Percentiles rank a stretch among this genome's conserved stretches.
phyloP scores from a whole-genome alignment of 129 eudicot genomes.

The Tanacetum coccineum region DNA sequence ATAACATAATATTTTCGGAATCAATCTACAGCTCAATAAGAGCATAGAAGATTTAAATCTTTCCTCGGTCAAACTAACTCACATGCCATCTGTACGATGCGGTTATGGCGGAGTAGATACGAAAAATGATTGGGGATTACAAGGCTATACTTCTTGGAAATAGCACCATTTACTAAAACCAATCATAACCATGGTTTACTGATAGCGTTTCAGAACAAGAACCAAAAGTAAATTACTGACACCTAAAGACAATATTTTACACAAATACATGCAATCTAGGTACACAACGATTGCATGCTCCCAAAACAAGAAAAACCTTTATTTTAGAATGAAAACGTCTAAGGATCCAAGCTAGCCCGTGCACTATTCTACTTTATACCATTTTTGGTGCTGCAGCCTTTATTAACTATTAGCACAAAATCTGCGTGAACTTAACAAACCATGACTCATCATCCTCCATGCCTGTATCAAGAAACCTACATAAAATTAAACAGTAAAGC shows the following conservation, averaged over 20 bases:
- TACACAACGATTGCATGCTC: neutral
- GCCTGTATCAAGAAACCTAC: neutral
- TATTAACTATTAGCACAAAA: neutral
- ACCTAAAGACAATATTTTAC: slow-evolving; percentile 4
- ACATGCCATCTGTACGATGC: too few species aligned
- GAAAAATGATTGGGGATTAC: neutral
- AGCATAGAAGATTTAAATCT: too few species aligned
- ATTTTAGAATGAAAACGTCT: slow-evolving; percentile 8
- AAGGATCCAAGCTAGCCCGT: neutral
- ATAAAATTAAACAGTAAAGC: neutral
- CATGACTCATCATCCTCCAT: neutral
- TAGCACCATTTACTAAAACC: too few species aligned
- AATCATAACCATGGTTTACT: too few species aligned
- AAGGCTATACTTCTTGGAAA: neutral
- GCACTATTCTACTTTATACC: slow-evolving; percentile 9
- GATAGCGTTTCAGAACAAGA: neutral
- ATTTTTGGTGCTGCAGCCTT: slow-evolving; percentile 10
- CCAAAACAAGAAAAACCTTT: neutral
- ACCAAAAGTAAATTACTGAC: slow-evolving; percentile 5
- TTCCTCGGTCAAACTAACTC: too few species aligned
- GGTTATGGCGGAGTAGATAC: neutral
- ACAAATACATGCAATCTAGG: slow-evolving; percentile 11
- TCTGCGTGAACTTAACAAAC: slow-evolving; percentile 18
- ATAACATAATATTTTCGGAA: too few species aligned
- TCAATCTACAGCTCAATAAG: too few species aligned